phyloP scores from a whole-genome alignment of 2,329 filamentous ascomycete genomes.

The Stylonectria norvegica region DNA sequence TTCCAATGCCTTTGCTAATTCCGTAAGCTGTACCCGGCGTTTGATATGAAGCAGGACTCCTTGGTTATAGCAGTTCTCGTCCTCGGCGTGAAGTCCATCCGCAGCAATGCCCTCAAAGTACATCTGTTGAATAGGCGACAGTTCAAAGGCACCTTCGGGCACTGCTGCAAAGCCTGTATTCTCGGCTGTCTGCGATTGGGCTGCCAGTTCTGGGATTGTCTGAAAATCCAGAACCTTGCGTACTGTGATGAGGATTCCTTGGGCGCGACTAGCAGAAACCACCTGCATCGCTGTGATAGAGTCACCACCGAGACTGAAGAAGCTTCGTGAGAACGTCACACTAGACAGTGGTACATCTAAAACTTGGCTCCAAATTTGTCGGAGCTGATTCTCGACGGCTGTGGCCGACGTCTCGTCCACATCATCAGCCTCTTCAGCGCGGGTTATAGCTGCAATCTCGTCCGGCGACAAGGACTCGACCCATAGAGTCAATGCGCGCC shows the following conservation, averaged over 20 bases:
- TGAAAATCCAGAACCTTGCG: constrained; percentile 6
- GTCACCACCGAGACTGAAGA: constrained; percentile 38
- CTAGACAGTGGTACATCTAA: background rate
- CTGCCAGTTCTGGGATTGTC: background rate
- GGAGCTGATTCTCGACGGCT: background rate
- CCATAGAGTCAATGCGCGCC: background rate
- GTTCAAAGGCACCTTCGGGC: constrained; percentile 23
- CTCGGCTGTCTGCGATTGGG: background rate
- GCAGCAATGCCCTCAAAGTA: constrained; percentile 27
- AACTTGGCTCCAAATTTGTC: background rate
- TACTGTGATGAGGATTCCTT: background rate
- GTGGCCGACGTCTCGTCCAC: background rate
- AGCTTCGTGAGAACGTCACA: background rate
- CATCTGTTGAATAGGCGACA: constrained; percentile 40
- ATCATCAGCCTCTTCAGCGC: background rate
- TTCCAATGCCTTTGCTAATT: background rate
- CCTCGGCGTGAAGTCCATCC: background rate
- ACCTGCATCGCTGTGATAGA: constrained; percentile 44
- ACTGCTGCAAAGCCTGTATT: background rate
- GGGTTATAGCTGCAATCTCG: background rate
- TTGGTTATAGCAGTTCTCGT: constrained; percentile 27
- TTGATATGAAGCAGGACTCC: constrained; percentile 34
- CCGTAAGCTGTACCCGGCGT: constrained; percentile 2
- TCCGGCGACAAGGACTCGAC: background rate
- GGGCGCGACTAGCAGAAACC: constrained; percentile 32